Conservation (phyloP, 805 yeast species). For the Naumovozyma baii region DNA sequence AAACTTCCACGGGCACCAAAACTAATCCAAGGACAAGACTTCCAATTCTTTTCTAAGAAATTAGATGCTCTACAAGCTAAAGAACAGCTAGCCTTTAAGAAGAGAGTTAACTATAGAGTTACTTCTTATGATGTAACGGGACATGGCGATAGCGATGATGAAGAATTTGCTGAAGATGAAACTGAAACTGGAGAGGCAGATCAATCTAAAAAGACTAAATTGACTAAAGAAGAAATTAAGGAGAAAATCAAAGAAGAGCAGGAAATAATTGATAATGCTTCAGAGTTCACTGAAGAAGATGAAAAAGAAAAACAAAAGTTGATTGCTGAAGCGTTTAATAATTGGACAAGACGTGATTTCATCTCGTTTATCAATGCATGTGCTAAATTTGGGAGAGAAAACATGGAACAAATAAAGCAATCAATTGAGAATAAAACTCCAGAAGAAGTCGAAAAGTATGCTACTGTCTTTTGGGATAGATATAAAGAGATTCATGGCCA, state of each 20-base stretch:
- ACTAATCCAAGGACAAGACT: slow-evolving; percentile 53
- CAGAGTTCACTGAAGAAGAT: slow-evolving; percentile 58
- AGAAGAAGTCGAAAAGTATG: slow-evolving; percentile 52
- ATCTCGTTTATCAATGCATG: slow-evolving; percentile 60
- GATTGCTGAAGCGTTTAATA: slow-evolving; percentile 48
- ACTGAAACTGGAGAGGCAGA: slow-evolving; percentile 5
- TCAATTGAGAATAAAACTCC: slow-evolving; percentile 47
- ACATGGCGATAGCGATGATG: slow-evolving; percentile 36
- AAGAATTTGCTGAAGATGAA: slow-evolving; percentile 2
- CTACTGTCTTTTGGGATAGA: slow-evolving; percentile 54
- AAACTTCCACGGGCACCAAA: slow-evolving; percentile 54
- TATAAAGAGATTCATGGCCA: slow-evolving; percentile 54
- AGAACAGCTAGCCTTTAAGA: slow-evolving; percentile 57
- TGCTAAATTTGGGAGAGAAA: slow-evolving; percentile 55
- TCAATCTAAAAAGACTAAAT: slow-evolving; percentile 14
- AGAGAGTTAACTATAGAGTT: slow-evolving; percentile 48
- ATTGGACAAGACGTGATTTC: slow-evolving; percentile 70
- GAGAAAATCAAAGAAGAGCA: slow-evolving; percentile 34
- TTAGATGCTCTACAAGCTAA: slow-evolving; percentile 45
- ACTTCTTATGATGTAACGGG: slow-evolving; percentile 52
- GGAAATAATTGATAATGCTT: slow-evolving; percentile 45
- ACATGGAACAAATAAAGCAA: slow-evolving; percentile 40
- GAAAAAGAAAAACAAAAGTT: slow-evolving; percentile 41
- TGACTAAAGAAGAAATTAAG: slow-evolving; percentile 13
- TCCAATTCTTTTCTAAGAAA: slow-evolving; percentile 57